Conservation (phyloP, 2,329 filamentous ascomycete genomes). For the Nemania serpens region DNA sequence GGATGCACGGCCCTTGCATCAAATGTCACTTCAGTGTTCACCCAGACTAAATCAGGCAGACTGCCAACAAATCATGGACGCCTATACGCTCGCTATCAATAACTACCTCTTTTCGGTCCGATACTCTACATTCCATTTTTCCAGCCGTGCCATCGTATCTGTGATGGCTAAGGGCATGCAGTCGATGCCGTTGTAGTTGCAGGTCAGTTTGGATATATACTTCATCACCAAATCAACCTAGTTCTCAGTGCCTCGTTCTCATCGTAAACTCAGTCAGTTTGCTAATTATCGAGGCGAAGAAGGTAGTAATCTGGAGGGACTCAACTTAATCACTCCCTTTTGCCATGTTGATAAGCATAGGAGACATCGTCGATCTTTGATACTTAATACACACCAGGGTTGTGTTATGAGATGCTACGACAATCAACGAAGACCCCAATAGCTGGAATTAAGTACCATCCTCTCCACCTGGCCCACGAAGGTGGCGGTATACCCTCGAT, state of each 20-base stretch:
- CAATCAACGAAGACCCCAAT: slow-evolving; percentile 18
- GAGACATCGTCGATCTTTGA: neutral
- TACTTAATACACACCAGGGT: slow-evolving; percentile 21
- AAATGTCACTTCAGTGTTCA: neutral
- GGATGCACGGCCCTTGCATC: slow-evolving; percentile 23
- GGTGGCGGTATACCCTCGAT: neutral
- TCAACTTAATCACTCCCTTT: neutral
- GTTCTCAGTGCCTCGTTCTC: neutral
- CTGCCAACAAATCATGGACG: slow-evolving; percentile 6
- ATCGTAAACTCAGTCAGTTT: slow-evolving; percentile 1
- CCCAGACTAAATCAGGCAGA: slow-evolving; percentile 17
- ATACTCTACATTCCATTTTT: slow-evolving; percentile 6
- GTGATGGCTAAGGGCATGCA: slow-evolving; percentile 8
- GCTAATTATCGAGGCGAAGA: slow-evolving; percentile 15
- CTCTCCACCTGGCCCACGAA: slow-evolving; percentile 8
- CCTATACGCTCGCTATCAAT: neutral
- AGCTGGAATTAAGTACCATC: slow-evolving; percentile 5
- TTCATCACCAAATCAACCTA: slow-evolving; percentile 2
- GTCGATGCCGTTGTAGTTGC: slow-evolving; percentile 4
- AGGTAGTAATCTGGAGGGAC: slow-evolving; percentile 9
- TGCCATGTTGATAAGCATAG: slow-evolving; percentile 4
- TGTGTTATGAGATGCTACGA: neutral
- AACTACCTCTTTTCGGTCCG: slow-evolving; percentile 20
- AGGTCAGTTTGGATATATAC: slow-evolving; percentile 8
- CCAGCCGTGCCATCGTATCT: slow-evolving; percentile 4